These are phyloP conservation scores for Phalaenopsis equestris DNA, from an alignment of 106 monocot species.

Conservation along the genomic window DNA sequence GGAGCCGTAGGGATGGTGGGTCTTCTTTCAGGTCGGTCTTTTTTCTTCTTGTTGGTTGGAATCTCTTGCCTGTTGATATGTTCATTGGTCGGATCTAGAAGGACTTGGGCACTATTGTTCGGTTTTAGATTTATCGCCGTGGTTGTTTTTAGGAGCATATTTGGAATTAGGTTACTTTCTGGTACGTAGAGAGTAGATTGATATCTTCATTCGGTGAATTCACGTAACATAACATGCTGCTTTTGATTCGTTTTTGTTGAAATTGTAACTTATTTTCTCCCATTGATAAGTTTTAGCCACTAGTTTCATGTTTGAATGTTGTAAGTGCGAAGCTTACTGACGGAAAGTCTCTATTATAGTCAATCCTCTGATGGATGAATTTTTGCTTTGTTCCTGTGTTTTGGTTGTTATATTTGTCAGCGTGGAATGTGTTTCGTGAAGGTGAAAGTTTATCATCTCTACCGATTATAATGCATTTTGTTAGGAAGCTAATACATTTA, in stretches of 20 bases:
- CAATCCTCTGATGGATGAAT: background rate
- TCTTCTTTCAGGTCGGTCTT: slow-evolving; percentile 14
- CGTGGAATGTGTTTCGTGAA: background rate
- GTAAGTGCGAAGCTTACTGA: background rate
- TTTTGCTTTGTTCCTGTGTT: background rate
- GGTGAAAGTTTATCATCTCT: background rate
- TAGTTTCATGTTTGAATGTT: background rate
- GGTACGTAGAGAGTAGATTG: background rate
- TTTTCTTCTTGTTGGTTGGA: background rate
- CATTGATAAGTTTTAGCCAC: background rate
- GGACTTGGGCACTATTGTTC: background rate
- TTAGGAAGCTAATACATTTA: background rate
- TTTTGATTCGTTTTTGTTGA: background rate
- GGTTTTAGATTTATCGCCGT: background rate
- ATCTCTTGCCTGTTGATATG: background rate
- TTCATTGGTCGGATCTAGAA: background rate
- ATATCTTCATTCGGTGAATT: background rate
- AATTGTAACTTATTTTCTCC: background rate
- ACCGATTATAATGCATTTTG: background rate
- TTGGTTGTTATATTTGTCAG: background rate
- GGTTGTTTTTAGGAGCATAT: background rate
- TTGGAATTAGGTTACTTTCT: background rate
- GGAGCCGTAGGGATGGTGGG: slow-evolving; percentile 12
- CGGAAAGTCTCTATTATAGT: background rate
- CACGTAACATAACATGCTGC: background rate